Conservation (phyloP, 2,329 filamentous ascomycete genomes). For the Epichloe brachyelytri region DNA sequence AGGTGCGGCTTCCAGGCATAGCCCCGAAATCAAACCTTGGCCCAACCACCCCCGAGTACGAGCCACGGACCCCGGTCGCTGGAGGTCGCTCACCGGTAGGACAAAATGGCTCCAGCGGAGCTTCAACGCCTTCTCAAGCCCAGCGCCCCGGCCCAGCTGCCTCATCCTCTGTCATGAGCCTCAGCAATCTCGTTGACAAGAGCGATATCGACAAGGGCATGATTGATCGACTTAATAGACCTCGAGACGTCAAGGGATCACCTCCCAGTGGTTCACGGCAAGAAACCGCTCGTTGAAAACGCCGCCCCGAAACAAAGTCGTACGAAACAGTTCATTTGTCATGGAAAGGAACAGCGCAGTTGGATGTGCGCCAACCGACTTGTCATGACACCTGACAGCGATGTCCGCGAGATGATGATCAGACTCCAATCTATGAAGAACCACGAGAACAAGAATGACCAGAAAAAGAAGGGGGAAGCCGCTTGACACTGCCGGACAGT, state of each 20-base stretch:
- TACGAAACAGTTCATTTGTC: too few species aligned
- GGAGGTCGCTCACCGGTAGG: conserved; percentile 25
- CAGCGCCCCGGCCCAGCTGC: conserved; percentile 12
- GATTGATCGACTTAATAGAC: conserved; percentile 37
- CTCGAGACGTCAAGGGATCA: conserved; percentile 10
- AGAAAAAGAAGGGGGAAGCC: neutral
- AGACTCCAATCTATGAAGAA: too few species aligned
- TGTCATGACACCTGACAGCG: too few species aligned
- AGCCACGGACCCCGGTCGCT: conserved; percentile 18
- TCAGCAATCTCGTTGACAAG: conserved; percentile 37
- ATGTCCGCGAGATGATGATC: too few species aligned
- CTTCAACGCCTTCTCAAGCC: conserved; percentile 20
- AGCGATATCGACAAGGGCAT: conserved; percentile 43
- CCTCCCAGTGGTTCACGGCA: neutral
- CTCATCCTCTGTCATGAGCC: conserved; percentile 35
- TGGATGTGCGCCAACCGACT: too few species aligned
- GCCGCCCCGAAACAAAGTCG: too few species aligned
- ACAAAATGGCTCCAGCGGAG: conserved; percentile 23
- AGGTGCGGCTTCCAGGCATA: conserved; percentile 22
- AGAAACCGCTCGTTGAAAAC: conserved; percentile 6
- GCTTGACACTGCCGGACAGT: conserved; percentile 11
- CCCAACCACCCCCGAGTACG: neutral
- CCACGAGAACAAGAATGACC: neutral
- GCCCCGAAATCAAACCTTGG: conserved; percentile 25
- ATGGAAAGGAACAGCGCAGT: too few species aligned